A percentile compares a stretch with the other conserved stretches of the same genome.
phyloP scores from a whole-genome alignment of 2,329 filamentous ascomycete species.

The Pseudophaeomoniella oleicola region DNA sequence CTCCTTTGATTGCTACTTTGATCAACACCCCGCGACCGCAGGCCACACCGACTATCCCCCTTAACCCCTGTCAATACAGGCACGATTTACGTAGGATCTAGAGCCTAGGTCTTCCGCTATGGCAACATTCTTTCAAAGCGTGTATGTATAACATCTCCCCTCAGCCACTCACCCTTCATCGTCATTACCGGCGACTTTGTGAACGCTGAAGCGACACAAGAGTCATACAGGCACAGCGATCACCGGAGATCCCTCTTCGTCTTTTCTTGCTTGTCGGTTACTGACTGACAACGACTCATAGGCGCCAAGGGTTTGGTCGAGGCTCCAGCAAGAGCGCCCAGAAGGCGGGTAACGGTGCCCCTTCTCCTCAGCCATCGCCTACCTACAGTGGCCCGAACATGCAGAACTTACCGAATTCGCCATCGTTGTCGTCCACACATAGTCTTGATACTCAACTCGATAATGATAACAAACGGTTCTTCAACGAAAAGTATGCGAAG shows the following conservation, averaged over 20 bases:
- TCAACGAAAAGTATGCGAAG: conserved; percentile 45
- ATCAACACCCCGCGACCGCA: too few species aligned
- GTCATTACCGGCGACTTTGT: too few species aligned
- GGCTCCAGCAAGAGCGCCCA: conserved; percentile 24
- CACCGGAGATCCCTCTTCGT: too few species aligned
- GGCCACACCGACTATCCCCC: background rate
- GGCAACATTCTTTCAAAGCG: conserved; percentile 34
- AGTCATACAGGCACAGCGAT: too few species aligned
- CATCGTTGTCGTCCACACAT: conserved; percentile 22
- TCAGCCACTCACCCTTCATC: too few species aligned
- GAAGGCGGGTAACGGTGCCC: conserved; percentile 22
- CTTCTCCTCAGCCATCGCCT: conserved; percentile 15
- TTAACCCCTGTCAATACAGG: background rate
- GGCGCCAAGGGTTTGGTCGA: conserved; percentile 34
- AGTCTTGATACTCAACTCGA: conserved; percentile 22
- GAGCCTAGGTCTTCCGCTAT: conserved; percentile 15
- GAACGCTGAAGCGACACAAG: too few species aligned
- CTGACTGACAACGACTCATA: too few species aligned
- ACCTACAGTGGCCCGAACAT: conserved; percentile 16
- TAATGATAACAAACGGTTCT: conserved; percentile 33
- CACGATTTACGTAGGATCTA: background rate
- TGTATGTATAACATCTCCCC: conserved; percentile 22
- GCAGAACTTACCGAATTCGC: conserved; percentile 21
- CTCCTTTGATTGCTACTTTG: too few species aligned
- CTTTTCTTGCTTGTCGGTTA: too few species aligned